Evolutionary conservation across 1,284 basidiomycete genomes (phyloP).

Genomic region (Afroboletus lepidellus): DNA sequence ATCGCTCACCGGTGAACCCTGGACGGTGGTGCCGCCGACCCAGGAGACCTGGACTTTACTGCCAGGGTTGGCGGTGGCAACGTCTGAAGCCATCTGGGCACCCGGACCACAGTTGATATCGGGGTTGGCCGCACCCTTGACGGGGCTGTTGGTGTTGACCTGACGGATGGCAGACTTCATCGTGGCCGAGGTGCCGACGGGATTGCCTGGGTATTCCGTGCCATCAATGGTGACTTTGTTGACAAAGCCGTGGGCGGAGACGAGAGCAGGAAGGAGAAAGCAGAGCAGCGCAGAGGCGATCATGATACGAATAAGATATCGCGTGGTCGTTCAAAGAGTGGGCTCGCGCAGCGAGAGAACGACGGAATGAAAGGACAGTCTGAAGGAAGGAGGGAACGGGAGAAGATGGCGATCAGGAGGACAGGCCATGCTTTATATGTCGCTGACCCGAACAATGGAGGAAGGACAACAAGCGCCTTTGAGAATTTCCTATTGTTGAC

Average conservation of each 20-base stretch:
- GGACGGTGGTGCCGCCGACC: slow-evolving; percentile 25
- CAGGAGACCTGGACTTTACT: slow-evolving; percentile 35
- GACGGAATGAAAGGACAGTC: neutral
- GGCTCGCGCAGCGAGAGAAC: slow-evolving; percentile 26
- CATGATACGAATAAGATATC: slow-evolving; percentile 9
- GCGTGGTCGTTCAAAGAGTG: neutral
- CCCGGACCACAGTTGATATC: slow-evolving; percentile 41
- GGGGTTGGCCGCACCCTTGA: slow-evolving; percentile 40
- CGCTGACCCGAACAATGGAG: neutral
- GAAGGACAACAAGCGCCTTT: neutral
- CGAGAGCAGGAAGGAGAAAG: slow-evolving; percentile 26
- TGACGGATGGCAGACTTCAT: slow-evolving; percentile 35
- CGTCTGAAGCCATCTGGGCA: slow-evolving; percentile 36
- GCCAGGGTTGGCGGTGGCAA: slow-evolving; percentile 42
- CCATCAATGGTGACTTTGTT: slow-evolving; percentile 34
- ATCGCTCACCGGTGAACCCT: slow-evolving; percentile 18
- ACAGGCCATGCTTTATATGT: too few species aligned
- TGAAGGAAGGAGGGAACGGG: neutral
- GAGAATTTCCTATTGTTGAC: neutral
- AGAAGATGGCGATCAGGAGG: neutral
- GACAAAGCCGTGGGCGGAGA: slow-evolving; percentile 34
- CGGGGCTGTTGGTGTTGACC: slow-evolving; percentile 36
- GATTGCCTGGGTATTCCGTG: slow-evolving; percentile 32
- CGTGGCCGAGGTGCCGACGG: slow-evolving; percentile 22
- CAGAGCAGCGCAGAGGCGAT: slow-evolving; percentile 15